A percentile compares a stretch with the other conserved stretches of the same genome.
Evolutionary conservation across 257 asterid genomes (phyloP).

Genomic region (Petunia secreta): DNA sequence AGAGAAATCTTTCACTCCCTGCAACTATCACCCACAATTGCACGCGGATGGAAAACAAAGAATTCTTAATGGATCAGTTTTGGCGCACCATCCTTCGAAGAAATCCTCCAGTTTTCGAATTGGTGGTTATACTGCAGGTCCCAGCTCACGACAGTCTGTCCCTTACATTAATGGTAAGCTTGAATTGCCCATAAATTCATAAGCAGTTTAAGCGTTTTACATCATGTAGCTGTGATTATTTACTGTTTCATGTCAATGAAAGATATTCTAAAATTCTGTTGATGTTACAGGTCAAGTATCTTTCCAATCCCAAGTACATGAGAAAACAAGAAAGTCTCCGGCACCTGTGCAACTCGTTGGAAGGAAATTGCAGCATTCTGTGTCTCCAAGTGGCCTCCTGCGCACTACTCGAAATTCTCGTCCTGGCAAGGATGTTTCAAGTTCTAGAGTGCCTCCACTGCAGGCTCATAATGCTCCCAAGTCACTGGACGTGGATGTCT

Average conservation of each 20-base stretch:
- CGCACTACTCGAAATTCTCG: background rate
- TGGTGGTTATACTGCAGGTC: constrained; percentile 37
- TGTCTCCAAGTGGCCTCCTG: constrained; percentile 12
- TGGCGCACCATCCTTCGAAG: constrained; percentile 35
- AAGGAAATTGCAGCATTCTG: background rate
- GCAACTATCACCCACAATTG: constrained; percentile 40
- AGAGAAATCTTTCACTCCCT: constrained; percentile 44
- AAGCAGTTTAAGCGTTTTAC: background rate
- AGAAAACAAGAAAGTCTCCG: constrained; percentile 12
- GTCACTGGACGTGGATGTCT: background rate
- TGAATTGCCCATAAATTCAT: background rate
- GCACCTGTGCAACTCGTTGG: constrained; percentile 1
- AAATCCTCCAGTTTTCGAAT: constrained; percentile 31
- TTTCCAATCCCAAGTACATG: constrained; percentile 24
- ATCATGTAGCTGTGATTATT: background rate
- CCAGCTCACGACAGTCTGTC: constrained; percentile 40
- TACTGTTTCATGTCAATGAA: background rate
- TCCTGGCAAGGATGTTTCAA: constrained; percentile 25
- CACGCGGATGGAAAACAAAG: constrained; percentile 43
- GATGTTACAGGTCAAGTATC: constrained; percentile 29
- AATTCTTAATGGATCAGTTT: constrained; percentile 36
- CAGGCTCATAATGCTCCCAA: constrained; percentile 6
- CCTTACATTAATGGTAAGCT: constrained; percentile 42
- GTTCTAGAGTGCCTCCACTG: background rate
- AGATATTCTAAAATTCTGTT: background rate